Base-by-base conservation (phyloP, 2,329 filamentous ascomycete genomes). In the Trichophyton equinum region DNA sequence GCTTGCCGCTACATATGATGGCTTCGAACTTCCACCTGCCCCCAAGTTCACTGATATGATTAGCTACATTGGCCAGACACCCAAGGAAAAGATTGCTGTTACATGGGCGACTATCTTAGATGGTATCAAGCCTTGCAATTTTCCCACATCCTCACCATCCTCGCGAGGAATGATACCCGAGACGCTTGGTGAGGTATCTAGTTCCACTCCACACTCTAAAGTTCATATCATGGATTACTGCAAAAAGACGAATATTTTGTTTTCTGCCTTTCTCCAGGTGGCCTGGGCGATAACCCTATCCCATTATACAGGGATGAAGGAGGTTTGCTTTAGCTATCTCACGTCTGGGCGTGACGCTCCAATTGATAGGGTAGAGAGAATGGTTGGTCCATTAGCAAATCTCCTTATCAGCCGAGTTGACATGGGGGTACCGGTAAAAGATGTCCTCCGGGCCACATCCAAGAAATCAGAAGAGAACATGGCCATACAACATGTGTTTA, bases 401-500 rank as follows among this genome's bases (percentile, higher is more conserved):
- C 72, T 72, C 3, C 68, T 74, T 0, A 70, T 71, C 11, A 73
- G 75, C 11, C 72, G 77, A 1, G 63, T 79, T 2, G 66, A 70
- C 44, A 67, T 79, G 40, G 68, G 69, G 9, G 68, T 74, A 49
- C 69, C 70, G 3, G 69, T 75, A 1, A 67, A 70, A 0, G 76
- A 82, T 51, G 86, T 81, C 63, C 72, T 88, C 2, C 75, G 81
- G 46, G 71, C 74, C 1, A 77, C 87, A 1, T 83, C 86, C 38
- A 74, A 81, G 36, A 76, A 80, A 60, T 81, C 79, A 0, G 75
- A 83, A 0, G 72, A 77, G 2, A 79, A 82, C 64, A 85, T 87
- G 4, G 81, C 83, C 0, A 80, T 86, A 67, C 82, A 88, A 69
- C 84, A 89, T 61, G 71, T 74, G 0, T 72, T 73, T 76, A 73